Evolutionary conservation across 495 filamentous ascomycete genomes (phyloP).

Genomic region (Parathielavia appendiculata): DNA sequence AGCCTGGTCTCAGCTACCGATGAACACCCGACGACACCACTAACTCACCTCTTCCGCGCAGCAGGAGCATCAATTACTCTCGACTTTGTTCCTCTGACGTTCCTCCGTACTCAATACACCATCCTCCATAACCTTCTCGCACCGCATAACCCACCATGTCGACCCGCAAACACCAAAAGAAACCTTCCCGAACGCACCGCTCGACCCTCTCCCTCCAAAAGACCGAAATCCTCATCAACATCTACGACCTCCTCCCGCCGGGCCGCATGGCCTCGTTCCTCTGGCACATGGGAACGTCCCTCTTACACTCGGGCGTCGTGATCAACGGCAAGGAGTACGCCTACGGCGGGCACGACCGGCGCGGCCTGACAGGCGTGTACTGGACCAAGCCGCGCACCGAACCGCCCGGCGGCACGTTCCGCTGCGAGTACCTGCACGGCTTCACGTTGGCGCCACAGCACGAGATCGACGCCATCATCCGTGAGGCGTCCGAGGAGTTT

Average conservation of each 20-base stretch:
- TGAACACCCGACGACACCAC: not conserved
- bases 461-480: conserved; percentile 64
- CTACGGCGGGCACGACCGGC: conserved; percentile 70
- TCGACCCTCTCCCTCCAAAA: conserved; percentile 57
- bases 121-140: not conserved
- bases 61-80: not conserved
- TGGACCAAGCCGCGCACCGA: conserved; percentile 63
- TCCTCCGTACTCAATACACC: not conserved
- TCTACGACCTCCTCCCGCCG: conserved; percentile 60
- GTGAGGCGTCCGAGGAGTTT: conserved; percentile 60
- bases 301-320: conserved; percentile 75
- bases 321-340: conserved; percentile 73
- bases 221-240: conserved; percentile 70
- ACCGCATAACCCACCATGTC: conserved; percentile 14
- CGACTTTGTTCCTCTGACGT: not conserved
- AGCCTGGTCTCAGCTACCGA: not conserved
- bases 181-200: conserved; percentile 45
- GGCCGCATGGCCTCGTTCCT: conserved; percentile 61
- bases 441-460: conserved; percentile 57
- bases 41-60: not conserved
- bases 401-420: conserved; percentile 69
- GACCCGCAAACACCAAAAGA: conserved; percentile 27
- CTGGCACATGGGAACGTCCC: conserved; percentile 65
- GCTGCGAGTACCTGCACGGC: conserved; percentile 63
- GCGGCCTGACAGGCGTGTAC: conserved; percentile 67